Conservation (phyloP, 805 yeast species). For the Candida chauliodis region DNA sequence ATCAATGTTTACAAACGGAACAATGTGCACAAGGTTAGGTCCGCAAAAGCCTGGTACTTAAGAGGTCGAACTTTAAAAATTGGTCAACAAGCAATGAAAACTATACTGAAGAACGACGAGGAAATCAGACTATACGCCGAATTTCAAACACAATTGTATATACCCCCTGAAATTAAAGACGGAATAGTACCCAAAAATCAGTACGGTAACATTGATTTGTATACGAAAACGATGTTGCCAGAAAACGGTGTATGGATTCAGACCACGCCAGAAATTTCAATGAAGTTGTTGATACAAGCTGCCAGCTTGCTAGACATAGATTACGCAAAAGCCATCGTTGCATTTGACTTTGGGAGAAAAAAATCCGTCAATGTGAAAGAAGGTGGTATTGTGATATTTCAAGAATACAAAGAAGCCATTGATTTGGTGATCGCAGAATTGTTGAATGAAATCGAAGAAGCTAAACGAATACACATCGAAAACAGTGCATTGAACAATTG, state of each 20-base stretch:
- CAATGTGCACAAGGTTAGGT: conserved; percentile 59
- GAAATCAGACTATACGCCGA: conserved; percentile 69
- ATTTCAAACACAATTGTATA: conserved; percentile 69
- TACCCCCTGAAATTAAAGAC: conserved; percentile 61
- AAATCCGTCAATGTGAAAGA: conserved; percentile 48
- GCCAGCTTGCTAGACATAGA: conserved; percentile 69
- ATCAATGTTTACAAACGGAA: conserved; percentile 66
- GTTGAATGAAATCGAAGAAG: conserved; percentile 46
- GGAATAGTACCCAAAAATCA: conserved; percentile 74
- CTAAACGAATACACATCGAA: conserved; percentile 41
- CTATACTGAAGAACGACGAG: conserved; percentile 33
- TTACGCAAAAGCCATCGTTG: conserved; percentile 82
- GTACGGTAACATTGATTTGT: conserved; percentile 81
- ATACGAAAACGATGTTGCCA: conserved; percentile 79
- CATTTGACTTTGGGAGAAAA: conserved; percentile 65
- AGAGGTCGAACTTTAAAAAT: conserved; percentile 70
- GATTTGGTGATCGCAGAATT: conserved; percentile 46
- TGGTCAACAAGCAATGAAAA: conserved; percentile 65
- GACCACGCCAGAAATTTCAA: conserved; percentile 19
- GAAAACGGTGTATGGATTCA: conserved; percentile 62
- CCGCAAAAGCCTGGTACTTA: conserved; percentile 85
- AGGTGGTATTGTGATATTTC: conserved; percentile 74
- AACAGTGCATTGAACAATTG: conserved; percentile 50
- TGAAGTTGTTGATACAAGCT: conserved; percentile 60
- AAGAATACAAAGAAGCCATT: conserved; percentile 59